A percentile compares a stretch with the other conserved stretches of the same genome.
Evolutionary conservation across 176 grass and related monocot genomes (phyloP).

Genomic region (Oryza australiensis): DNA sequence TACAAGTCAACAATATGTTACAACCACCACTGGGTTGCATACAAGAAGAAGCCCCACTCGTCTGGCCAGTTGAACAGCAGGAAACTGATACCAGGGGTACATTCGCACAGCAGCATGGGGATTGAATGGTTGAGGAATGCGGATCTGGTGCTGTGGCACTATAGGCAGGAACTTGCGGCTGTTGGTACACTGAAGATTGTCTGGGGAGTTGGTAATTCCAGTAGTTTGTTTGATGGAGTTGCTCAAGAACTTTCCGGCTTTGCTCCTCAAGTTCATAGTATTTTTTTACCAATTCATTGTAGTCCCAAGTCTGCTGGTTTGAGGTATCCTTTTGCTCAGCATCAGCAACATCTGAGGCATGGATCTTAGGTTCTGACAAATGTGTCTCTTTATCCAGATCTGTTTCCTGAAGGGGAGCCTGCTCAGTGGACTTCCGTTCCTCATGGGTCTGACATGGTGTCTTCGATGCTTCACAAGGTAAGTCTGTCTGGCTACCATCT

Average conservation of each 20-base stretch:
- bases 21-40: constrained; percentile 36
- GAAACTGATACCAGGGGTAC: constrained; percentile 57
- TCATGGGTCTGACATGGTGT: constrained; percentile 7
- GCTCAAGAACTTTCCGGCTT: constrained; percentile 70
- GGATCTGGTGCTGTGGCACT: constrained; percentile 42
- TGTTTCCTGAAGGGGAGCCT: constrained; percentile 45
- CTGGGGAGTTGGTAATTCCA: constrained; percentile 53
- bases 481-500: constrained; percentile 10
- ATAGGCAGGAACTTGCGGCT: constrained; percentile 40
- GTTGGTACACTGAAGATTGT: constrained; percentile 45
- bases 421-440: constrained; percentile 37
- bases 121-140: constrained; percentile 41
- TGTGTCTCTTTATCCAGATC: constrained; percentile 24
- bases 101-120: constrained; percentile 52
- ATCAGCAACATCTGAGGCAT: constrained; percentile 15
- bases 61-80: constrained; percentile 36
- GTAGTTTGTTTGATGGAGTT: constrained; percentile 71
- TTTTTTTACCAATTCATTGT: constrained; percentile 64
- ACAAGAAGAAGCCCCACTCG: constrained; percentile 40
- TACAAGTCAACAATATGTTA: constrained; percentile 55
- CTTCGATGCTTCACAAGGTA: constrained; percentile 16
- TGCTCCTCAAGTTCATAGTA: constrained; percentile 85
- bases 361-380: constrained; percentile 28
- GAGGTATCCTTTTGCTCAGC: constrained; percentile 28
- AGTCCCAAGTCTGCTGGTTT: constrained; percentile 43